Evolutionary conservation across 1,139 yeast genomes (phyloP).

Genomic region (Candida sp.): DNA sequence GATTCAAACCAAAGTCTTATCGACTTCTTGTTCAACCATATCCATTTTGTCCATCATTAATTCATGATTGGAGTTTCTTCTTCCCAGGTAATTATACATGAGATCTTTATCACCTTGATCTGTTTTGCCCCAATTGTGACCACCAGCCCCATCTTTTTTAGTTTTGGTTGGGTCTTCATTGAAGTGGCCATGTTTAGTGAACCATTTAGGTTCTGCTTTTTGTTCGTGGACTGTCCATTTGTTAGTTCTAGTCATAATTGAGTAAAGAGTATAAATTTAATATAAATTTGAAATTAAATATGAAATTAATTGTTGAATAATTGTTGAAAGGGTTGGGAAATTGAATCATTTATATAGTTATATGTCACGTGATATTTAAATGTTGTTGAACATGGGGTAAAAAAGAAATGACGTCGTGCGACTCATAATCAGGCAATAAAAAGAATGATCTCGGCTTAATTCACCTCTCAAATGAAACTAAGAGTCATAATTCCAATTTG

Average conservation of each 20-base stretch:
- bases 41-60: conserved; percentile 24
- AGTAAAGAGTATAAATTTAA: too few relatives aligned
- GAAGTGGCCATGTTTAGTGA: conserved; percentile 71
- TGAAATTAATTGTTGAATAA: too few relatives aligned
- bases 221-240: conserved; percentile 72
- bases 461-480: too few relatives aligned
- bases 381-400: too few relatives aligned
- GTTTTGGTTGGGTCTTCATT: conserved; percentile 71
- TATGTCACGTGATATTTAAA: too few relatives aligned
- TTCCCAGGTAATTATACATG: conserved; percentile 28
- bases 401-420: too few relatives aligned
- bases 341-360: too few relatives aligned
- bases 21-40: conserved; percentile 2
- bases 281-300: too few relatives aligned
- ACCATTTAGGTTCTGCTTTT: conserved; percentile 59
- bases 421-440: too few relatives aligned
- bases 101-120: conserved; percentile 60
- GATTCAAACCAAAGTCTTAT: not conserved
- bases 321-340: too few relatives aligned
- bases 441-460: too few relatives aligned
- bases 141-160: conserved; percentile 86
- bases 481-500: too few relatives aligned
- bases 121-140: conserved; percentile 66
- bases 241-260: conserved; percentile 78
- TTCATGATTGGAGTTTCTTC: conserved; percentile 44